Percentiles rank a stretch among this genome's conserved stretches.
Conservation (phyloP, 2,329 filamentous ascomycete species). For the Cladosporium sp. region DNA sequence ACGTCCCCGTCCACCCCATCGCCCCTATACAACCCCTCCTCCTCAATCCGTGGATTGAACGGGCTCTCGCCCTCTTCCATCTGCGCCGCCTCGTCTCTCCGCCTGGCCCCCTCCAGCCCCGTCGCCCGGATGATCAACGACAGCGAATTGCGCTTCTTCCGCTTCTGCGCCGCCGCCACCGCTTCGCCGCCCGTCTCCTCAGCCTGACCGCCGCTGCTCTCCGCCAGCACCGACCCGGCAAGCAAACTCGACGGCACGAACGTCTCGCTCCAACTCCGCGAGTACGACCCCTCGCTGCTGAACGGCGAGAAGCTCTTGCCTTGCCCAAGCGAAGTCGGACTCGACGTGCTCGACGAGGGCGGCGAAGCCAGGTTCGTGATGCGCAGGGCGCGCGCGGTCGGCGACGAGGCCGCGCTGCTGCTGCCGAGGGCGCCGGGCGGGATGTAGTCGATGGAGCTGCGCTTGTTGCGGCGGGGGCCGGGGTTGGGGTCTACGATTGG, state of each 20-base stretch:
- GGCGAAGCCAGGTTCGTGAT: neutral
- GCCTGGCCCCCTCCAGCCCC: neutral
- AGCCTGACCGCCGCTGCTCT: too few relatives aligned
- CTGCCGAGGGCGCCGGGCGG: neutral
- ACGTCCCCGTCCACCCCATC: neutral
- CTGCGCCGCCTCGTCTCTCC: conserved; percentile 3
- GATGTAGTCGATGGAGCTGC: neutral
- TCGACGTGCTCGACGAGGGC: neutral
- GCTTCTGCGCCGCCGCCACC: neutral
- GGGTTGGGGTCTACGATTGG: too few relatives aligned
- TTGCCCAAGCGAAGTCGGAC: neutral
- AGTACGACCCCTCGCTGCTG: too few relatives aligned
- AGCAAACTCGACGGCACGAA: too few relatives aligned
- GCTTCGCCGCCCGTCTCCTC: too few relatives aligned
- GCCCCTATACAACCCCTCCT: conserved; percentile 5
- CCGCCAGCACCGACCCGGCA: too few relatives aligned
- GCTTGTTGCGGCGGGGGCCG: neutral
- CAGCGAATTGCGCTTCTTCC: neutral
- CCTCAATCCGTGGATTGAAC: conserved; percentile 6
- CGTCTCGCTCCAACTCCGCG: too few relatives aligned
- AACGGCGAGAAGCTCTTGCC: neutral
- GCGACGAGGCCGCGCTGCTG: neutral
- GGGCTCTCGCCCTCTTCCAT: conserved; percentile 15
- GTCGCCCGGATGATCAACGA: neutral
- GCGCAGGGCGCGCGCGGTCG: neutral